Conservation (phyloP, 148 eudicot species). For the Cornus florida region DNA sequence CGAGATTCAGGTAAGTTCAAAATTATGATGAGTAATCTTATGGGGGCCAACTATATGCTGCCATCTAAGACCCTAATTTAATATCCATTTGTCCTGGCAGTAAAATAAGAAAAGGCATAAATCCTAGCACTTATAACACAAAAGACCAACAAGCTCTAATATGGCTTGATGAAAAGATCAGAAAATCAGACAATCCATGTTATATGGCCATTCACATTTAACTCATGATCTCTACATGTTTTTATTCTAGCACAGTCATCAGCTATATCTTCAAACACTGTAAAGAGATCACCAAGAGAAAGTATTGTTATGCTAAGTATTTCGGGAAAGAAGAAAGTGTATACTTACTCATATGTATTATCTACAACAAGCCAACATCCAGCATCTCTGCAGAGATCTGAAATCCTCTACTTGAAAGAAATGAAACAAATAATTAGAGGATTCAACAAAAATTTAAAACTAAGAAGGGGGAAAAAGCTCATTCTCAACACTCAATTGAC, state of each 20-base stretch:
- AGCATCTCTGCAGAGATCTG: slow-evolving; percentile 76
- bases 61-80: too few relatives aligned
- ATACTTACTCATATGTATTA: slow-evolving; percentile 97
- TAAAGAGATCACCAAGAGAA: not conserved
- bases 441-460: slow-evolving; percentile 7
- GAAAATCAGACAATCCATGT: not conserved
- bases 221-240: not conserved
- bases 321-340: not conserved
- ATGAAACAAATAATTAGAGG: slow-evolving; percentile 20
- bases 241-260: not conserved
- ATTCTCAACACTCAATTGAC: not conserved
- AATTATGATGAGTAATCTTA: too few relatives aligned
- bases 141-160: not conserved
- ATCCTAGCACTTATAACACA: not conserved
- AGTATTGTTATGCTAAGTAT: not conserved
- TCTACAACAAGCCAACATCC: slow-evolving; percentile 98
- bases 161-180: not conserved
- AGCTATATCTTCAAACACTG: not conserved
- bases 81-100: too few relatives aligned
- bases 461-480: not conserved
- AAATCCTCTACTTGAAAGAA: slow-evolving; percentile 64
- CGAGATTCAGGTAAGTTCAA: not conserved
- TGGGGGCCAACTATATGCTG: too few relatives aligned
- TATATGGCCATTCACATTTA: not conserved
- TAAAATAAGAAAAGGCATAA: too few relatives aligned